A percentile compares a stretch with the other conserved stretches of the same genome.
phyloP scores from a whole-genome alignment of 2,329 filamentous ascomycete genomes.

The Hymenoscyphus linearis region DNA sequence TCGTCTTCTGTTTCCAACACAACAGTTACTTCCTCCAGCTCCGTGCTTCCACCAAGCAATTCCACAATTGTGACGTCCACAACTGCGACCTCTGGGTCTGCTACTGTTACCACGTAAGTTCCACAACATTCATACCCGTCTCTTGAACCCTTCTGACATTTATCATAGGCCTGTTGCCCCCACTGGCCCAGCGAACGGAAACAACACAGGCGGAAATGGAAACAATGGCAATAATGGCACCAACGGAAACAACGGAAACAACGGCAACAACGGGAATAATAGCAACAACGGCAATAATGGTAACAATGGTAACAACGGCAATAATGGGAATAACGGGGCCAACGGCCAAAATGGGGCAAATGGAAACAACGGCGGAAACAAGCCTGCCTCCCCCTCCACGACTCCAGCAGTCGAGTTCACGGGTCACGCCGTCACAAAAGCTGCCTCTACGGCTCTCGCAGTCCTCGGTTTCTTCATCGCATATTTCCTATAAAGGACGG shows the following conservation, averaged over 20 bases:
- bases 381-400: background rate
- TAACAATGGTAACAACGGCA: background rate
- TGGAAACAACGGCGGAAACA: background rate
- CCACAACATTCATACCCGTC: background rate
- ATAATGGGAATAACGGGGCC: background rate
- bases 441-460: slow-evolving; percentile 34
- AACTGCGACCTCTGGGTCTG: background rate
- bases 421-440: slow-evolving; percentile 29
- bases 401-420: slow-evolving; percentile 18
- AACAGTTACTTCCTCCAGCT: background rate
- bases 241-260: background rate
- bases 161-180: slow-evolving; percentile 9
- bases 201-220: background rate
- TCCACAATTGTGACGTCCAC: background rate
- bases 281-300: background rate
- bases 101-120: background rate
- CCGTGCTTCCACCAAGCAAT: slow-evolving; percentile 4
- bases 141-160: background rate
- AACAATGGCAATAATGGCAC: background rate
- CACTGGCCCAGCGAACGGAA: slow-evolving; percentile 5
- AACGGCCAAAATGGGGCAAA: background rate
- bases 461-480: slow-evolving; percentile 36
- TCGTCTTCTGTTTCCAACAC: background rate
- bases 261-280: background rate
- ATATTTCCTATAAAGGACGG: slow-evolving; percentile 36